Percentiles rank a stretch among this genome's conserved stretches.
These are phyloP conservation scores for Beauveria varroae DNA, from an alignment of 2,329 filamentous ascomycete genomes.

Conservation along the genomic window DNA sequence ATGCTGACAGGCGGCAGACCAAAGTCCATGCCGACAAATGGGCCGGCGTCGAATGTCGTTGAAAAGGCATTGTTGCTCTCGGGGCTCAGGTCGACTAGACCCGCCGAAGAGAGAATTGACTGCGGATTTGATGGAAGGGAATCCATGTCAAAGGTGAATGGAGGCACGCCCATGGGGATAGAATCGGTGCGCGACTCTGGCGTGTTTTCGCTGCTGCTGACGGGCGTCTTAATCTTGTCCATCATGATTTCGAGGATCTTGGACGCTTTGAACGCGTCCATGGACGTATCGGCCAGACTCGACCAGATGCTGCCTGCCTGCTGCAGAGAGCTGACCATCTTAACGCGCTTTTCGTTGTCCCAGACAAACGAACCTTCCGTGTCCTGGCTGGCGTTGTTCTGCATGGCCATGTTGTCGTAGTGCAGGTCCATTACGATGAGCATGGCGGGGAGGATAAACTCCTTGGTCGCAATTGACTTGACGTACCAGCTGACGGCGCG, in stretches of 20 bases:
- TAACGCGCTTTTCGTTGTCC: constrained; percentile 53
- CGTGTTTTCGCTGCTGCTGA: constrained; percentile 11
- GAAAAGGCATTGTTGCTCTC: constrained; percentile 20
- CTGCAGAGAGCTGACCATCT: constrained; percentile 71
- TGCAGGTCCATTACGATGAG: constrained; percentile 78
- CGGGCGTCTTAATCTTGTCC: constrained; percentile 53
- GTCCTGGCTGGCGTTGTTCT: constrained; percentile 32
- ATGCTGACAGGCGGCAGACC: constrained; percentile 25
- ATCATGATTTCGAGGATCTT: constrained; percentile 79
- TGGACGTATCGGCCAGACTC: constrained; percentile 64
- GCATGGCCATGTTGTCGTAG: constrained; percentile 48
- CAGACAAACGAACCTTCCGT: constrained; percentile 45
- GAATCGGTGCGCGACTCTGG: constrained; percentile 13
- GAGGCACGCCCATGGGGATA: constrained; percentile 14
- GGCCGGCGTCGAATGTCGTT: constrained; percentile 28
- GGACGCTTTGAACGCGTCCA: constrained; percentile 85
- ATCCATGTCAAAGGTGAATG: constrained; percentile 34
- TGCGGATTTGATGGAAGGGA: constrained; percentile 18
- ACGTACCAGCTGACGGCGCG: constrained; percentile 72
- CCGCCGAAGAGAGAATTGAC: constrained; percentile 19
- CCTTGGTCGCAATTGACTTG: constrained; percentile 69
- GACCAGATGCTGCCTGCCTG: constrained; percentile 74
- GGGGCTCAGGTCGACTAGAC: constrained; percentile 19
- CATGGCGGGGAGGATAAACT: constrained; percentile 82
- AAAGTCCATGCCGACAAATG: constrained; percentile 39